Conservation (phyloP, 306 rosid genomes). For the Ziziphus jujuba region DNA sequence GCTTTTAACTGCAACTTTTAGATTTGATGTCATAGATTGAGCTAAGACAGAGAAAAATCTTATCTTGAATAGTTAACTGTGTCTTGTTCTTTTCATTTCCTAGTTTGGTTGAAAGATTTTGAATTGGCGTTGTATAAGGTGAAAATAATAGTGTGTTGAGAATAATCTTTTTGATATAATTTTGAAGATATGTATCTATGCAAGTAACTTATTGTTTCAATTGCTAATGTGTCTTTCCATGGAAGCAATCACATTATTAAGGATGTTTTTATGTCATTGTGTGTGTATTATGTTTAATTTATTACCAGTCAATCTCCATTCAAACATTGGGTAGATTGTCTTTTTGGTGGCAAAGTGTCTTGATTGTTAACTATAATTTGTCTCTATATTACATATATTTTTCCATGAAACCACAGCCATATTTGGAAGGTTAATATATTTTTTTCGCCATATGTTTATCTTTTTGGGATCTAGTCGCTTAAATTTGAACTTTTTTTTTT, state of each 20-base stretch:
- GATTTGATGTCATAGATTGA: background rate
- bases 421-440: background rate
- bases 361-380: background rate
- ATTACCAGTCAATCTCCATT: background rate
- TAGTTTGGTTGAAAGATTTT: background rate
- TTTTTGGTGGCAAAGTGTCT: background rate
- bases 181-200: background rate
- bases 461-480: background rate
- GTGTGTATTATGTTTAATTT: background rate
- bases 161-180: no score
- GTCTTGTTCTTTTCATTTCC: background rate
- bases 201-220: background rate
- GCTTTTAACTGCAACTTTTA: background rate
- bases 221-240: background rate
- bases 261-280: background rate
- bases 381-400: background rate
- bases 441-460: background rate
- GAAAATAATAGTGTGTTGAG: no score
- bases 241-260: background rate
- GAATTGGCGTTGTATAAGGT: background rate
- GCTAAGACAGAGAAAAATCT: background rate
- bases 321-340: background rate
- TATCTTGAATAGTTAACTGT: background rate
- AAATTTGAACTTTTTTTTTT: background rate
- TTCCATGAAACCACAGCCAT: constrained; percentile 4